Base-by-base conservation (phyloP, 1,139 yeast species). In the Meyerozyma smithsonii region DNA sequence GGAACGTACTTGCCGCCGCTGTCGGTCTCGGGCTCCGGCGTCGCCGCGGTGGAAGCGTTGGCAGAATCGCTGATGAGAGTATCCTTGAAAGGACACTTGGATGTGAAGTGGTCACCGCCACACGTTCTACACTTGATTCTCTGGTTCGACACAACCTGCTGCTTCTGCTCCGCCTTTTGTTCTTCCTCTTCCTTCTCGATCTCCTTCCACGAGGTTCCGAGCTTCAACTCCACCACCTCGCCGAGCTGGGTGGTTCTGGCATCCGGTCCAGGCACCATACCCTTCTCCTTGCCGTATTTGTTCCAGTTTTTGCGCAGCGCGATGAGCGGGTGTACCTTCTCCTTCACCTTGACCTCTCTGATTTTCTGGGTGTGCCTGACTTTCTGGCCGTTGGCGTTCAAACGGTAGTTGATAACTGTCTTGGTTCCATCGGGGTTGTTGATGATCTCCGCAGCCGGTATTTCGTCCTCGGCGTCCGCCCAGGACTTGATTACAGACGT, bases 41-140 rank as follows among this genome's bases (percentile, higher is more conserved):
- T 62, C 33, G 65, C 60, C 35, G 61, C 59, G 23, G 55, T 64
- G 24, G 49, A 54, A 32, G 69, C 62, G 26, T 61, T 54, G 36
- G 62, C 64, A 17, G 62, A 52, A 38, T 66, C 67, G 35, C 74
- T 73, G 30, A 90, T 94, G 63, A 92, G 73, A 34, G 94, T 85
- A 55, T 85, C 95, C 69, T 86, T 90, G 76, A 82, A 88, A 49
- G 98, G 98, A 84, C 99, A 92, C 69, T 85, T 83, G 61, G 90
- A 72, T 32, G 97, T 86, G 77, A 83, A 88, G 75, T 92, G 99
- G 51, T 81, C 85, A 58, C 96, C 97, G 4, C 50, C 50, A 84
- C 99, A 92, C 44, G 77, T 72, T 78, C 97, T 86, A 79, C 98
- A 92, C 56, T 69, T 72, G 55, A 84, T 67, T 49, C 77, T 62